A percentile compares a stretch with the other conserved stretches of the same genome.
These are phyloP conservation scores for Gyrodon lividus DNA, from an alignment of 768 basidiomycete species.

Conservation along the genomic window DNA sequence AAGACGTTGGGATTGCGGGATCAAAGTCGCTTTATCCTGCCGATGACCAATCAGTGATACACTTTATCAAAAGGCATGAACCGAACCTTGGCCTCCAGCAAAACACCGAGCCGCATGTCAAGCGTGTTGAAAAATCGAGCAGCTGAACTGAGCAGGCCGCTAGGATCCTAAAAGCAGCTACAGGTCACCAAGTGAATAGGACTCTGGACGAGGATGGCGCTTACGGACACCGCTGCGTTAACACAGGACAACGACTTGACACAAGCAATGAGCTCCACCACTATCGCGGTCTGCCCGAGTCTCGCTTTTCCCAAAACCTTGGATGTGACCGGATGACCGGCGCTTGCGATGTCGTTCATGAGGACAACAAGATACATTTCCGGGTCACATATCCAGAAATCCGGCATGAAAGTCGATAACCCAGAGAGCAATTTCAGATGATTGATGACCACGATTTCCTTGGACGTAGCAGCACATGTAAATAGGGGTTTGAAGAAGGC, in stretches of 20 bases:
- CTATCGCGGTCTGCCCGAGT: constrained; percentile 59
- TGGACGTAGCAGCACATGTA: constrained; percentile 61
- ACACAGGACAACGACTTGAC: constrained; percentile 44
- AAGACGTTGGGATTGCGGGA: constrained; percentile 58
- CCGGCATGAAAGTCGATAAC: constrained; percentile 52
- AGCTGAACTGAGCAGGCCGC: neutral
- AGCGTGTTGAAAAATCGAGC: constrained; percentile 48
- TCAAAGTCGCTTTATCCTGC: constrained; percentile 52
- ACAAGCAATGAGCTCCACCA: constrained; percentile 59
- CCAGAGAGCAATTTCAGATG: constrained; percentile 56
- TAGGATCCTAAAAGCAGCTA: neutral
- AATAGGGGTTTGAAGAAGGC: constrained; percentile 75
- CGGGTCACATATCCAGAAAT: constrained; percentile 65
- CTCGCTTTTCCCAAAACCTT: constrained; percentile 47
- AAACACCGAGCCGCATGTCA: constrained; percentile 53
- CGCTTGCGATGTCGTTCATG: constrained; percentile 45
- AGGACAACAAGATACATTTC: constrained; percentile 76
- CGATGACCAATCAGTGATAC: too few relatives aligned
- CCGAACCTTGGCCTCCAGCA: constrained; percentile 58
- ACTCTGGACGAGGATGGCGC: constrained; percentile 4
- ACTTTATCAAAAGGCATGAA: neutral
- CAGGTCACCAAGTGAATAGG: neutral
- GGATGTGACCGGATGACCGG: constrained; percentile 13
- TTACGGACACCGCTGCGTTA: constrained; percentile 42
- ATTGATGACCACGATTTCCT: constrained; percentile 56